phyloP scores from a whole-genome alignment of 2,329 filamentous ascomycete species.

The Albophoma yamanashiensis region DNA sequence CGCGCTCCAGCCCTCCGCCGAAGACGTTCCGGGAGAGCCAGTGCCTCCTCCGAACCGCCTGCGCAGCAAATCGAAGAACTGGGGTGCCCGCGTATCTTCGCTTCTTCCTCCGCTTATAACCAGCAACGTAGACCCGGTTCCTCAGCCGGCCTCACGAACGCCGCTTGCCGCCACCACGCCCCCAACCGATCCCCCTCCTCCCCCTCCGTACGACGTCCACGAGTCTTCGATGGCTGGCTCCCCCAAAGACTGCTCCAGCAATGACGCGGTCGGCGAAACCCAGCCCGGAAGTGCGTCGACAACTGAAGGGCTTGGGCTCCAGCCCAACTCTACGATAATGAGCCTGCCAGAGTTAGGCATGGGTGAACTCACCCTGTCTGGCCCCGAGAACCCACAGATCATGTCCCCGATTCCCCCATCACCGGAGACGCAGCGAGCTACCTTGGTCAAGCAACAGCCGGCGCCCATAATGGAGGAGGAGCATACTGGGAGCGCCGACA shows the following conservation, averaged over 20 bases:
- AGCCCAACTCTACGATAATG: neutral
- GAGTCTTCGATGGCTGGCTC: neutral
- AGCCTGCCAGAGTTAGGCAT: slow-evolving; percentile 3
- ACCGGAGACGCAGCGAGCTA: slow-evolving; percentile 13
- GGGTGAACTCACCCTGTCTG: slow-evolving; percentile 10
- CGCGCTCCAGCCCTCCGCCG: neutral
- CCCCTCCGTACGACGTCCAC: slow-evolving; percentile 5
- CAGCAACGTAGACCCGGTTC: slow-evolving; percentile 16
- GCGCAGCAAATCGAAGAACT: slow-evolving; percentile 22
- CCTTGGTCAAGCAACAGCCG: slow-evolving; percentile 12
- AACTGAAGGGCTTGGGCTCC: neutral
- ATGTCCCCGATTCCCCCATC: slow-evolving; percentile 18
- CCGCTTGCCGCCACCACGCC: slow-evolving; percentile 7
- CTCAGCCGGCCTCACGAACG: slow-evolving; percentile 13
- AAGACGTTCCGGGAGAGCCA: slow-evolving; percentile 5
- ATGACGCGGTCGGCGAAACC: neutral
- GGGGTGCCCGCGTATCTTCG: slow-evolving; percentile 24
- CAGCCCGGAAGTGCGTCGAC: neutral
- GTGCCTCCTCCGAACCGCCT: slow-evolving; percentile 10
- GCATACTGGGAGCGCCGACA: slow-evolving; percentile 5
- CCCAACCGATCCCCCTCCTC: slow-evolving; percentile 10
- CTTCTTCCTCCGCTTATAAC: slow-evolving; percentile 27
- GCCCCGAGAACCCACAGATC: slow-evolving; percentile 13
- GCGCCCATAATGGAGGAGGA: neutral
- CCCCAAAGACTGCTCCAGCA: neutral